A percentile compares a stretch with the other conserved stretches of the same genome.
phyloP scores from a whole-genome alignment of 2,329 filamentous ascomycete species.

The Xylaria digitata region DNA sequence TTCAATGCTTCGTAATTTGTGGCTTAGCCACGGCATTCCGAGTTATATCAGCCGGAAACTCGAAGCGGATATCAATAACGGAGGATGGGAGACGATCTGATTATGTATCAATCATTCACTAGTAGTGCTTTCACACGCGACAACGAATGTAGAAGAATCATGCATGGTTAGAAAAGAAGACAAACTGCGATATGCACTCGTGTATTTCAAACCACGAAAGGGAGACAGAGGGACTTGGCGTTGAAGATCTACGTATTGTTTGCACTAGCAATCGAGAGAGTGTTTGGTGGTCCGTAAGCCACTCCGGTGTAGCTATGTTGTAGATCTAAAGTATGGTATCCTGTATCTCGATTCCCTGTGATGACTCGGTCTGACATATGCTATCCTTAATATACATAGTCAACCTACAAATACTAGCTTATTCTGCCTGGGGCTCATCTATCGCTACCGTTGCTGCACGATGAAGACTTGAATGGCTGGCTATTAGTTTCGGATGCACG shows the following conservation, averaged over 20 bases:
- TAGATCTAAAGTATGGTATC: background rate
- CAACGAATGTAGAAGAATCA: background rate
- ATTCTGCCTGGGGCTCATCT: no score
- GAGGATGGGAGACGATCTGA: slow-evolving; percentile 91
- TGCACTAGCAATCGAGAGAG: slow-evolving; percentile 5
- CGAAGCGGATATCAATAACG: slow-evolving; percentile 96
- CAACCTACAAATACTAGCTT: background rate
- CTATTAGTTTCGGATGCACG: no score
- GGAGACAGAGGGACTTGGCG: background rate
- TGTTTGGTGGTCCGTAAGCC: background rate
- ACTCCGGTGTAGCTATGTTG: background rate
- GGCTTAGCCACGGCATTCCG: slow-evolving; percentile 87
- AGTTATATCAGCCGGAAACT: slow-evolving; percentile 89
- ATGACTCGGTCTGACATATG: background rate
- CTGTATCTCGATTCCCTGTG: background rate
- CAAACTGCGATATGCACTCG: background rate
- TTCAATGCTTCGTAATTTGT: slow-evolving; percentile 83
- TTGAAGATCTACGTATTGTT: slow-evolving; percentile 18
- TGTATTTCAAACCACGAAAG: slow-evolving; percentile 1
- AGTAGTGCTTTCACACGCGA: background rate
- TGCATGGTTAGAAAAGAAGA: slow-evolving; percentile 10
- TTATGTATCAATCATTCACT: background rate
- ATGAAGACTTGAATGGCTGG: no score
- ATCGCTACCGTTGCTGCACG: no score
- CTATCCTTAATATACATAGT: background rate